Evolutionary conservation across 768 basidiomycete genomes (phyloP).

Genomic region (Tricholoma saponaceum): DNA sequence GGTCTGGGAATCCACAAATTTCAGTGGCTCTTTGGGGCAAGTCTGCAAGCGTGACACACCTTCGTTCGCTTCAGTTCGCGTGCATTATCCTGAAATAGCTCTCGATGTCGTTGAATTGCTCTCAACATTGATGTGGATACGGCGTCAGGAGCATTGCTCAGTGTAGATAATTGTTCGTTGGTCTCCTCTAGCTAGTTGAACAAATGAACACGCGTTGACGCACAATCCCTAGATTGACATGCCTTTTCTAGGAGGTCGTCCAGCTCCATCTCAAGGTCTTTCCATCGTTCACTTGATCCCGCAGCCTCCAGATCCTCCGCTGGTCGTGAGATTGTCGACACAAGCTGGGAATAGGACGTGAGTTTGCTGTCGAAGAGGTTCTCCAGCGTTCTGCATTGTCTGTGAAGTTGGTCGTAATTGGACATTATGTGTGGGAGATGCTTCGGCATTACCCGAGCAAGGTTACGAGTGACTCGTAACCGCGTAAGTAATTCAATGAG

Average conservation of each 20-base stretch:
- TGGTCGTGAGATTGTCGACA: conserved; percentile 54
- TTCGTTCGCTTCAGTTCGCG: conserved; percentile 85
- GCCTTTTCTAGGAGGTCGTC: conserved; percentile 87
- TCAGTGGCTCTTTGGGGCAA: background rate
- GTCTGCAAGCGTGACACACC: conserved; percentile 36
- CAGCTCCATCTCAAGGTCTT: conserved; percentile 81
- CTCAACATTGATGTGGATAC: conserved; percentile 84
- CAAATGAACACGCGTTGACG: conserved; percentile 10
- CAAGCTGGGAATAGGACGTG: conserved; percentile 85
- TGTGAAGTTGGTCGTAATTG: conserved; percentile 83
- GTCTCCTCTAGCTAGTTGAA: conserved; percentile 75
- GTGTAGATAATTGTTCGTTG: conserved; percentile 69
- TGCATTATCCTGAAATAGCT: conserved; percentile 83
- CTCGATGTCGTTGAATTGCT: conserved; percentile 85
- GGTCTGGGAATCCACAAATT: conserved; percentile 35
- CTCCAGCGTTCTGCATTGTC: conserved; percentile 91
- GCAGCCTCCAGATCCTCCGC: conserved; percentile 65
- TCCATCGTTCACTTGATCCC: conserved; percentile 69
- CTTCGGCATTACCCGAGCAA: conserved; percentile 15
- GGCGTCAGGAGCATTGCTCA: conserved; percentile 65
- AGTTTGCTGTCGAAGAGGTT: conserved; percentile 90
- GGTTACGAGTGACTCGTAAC: too few relatives aligned
- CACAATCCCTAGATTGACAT: conserved; percentile 9
- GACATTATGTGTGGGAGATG: conserved; percentile 43
- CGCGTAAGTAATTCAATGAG: too few relatives aligned